These are phyloP conservation scores for Cardamine resedifolia DNA, from an alignment of 345 rosid genomes.

Conservation along the genomic window DNA sequence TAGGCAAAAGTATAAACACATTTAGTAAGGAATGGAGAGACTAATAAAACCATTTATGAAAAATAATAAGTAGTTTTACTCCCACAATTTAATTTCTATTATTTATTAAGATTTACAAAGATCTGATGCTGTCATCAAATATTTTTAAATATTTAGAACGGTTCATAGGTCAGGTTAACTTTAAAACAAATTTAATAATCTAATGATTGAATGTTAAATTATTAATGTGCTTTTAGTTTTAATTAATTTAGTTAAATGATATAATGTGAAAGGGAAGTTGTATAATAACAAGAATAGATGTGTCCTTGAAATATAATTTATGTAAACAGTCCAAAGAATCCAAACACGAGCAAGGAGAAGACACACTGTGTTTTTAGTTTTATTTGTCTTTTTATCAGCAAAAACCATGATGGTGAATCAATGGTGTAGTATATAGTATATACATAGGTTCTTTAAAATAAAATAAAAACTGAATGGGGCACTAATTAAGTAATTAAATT, in stretches of 20 bases:
- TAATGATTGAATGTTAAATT: background rate
- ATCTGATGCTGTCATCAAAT: constrained; percentile 7
- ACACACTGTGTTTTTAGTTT: constrained; percentile 6
- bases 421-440: constrained; percentile 13
- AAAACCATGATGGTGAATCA: constrained; percentile 26
- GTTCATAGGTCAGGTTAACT: background rate
- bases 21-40: background rate
- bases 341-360: constrained; percentile 29
- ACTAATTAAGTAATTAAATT: background rate
- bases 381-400: constrained; percentile 16
- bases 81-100: background rate
- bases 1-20: background rate
- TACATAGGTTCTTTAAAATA: background rate
- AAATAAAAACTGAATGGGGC: background rate
- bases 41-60: background rate
- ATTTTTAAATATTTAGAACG: background rate
- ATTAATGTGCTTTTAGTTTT: background rate
- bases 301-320: constrained; percentile 25
- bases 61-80: background rate
- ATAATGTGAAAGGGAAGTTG: constrained; percentile 17
- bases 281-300: constrained; percentile 9
- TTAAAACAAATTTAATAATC: background rate
- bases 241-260: background rate
- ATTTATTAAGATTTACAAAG: background rate
- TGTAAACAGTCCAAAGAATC: constrained; percentile 25